Conservation (phyloP, 2,329 filamentous ascomycete species). For the Byssothecium circinans region DNA sequence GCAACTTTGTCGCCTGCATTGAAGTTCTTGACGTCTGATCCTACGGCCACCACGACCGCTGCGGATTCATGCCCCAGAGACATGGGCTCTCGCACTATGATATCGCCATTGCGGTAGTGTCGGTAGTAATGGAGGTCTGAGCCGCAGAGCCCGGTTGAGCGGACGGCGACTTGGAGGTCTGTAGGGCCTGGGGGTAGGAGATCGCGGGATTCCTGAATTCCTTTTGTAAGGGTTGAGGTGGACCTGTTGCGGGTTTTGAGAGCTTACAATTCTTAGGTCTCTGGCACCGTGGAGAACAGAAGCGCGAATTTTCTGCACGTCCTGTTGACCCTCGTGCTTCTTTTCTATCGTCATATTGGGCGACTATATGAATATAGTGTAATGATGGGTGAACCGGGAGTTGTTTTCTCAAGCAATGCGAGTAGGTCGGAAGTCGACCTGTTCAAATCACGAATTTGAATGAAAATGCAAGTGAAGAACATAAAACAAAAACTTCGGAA, state of each 20-base stretch:
- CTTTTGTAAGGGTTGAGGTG: slow-evolving; percentile 15
- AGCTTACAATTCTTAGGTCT: slow-evolving; percentile 59
- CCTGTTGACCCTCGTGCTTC: slow-evolving; percentile 23
- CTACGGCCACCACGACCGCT: slow-evolving; percentile 74
- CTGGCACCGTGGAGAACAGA: slow-evolving; percentile 64
- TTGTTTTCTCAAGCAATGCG: too few species aligned
- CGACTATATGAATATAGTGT: background rate
- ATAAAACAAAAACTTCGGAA: too few species aligned
- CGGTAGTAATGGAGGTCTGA: slow-evolving; percentile 82
- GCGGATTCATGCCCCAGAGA: slow-evolving; percentile 78
- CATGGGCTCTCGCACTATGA: slow-evolving; percentile 78
- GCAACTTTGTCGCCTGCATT: slow-evolving; percentile 79
- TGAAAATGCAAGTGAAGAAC: too few species aligned
- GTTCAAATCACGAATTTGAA: too few species aligned
- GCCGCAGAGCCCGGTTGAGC: slow-evolving; percentile 69
- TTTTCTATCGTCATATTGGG: slow-evolving; percentile 24
- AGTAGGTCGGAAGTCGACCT: too few species aligned
- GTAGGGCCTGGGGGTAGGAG: slow-evolving; percentile 50
- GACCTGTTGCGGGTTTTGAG: too few species aligned
- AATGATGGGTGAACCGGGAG: background rate
- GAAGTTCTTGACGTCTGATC: slow-evolving; percentile 64
- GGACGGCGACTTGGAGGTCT: slow-evolving; percentile 67
- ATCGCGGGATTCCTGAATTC: slow-evolving; percentile 56
- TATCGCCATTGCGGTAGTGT: slow-evolving; percentile 85
- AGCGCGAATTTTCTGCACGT: slow-evolving; percentile 47